Base-by-base conservation (phyloP, 169 alveolate genomes). In the Plasmodium gallinaceum region DNA sequence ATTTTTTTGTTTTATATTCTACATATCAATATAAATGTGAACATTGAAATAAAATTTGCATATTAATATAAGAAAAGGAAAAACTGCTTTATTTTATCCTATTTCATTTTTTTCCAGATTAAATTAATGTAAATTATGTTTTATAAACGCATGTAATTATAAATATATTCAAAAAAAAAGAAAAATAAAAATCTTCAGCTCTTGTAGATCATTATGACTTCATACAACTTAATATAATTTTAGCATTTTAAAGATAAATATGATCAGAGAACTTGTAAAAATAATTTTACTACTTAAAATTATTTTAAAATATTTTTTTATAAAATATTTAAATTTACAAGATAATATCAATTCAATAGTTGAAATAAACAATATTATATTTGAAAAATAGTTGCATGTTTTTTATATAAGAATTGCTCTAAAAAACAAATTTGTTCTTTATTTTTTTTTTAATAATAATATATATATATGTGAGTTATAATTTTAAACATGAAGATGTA, bases 371-470 rank as follows among this genome's bases (percentile, higher is more conserved):
- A 45, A 62, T 20, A 24, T 5, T 22, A 6, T 20, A 26, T 45
- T 26, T 24, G 18, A 62, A 7, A 62, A 48, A 51, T 42, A 22
- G 37, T 71, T 71, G 69, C 83, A 52, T 58, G 83, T 9, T 71
- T 26, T 22, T 48, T 70, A 24, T 18, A 18, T 48, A 22, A 1
- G 20, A 71, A 22, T 71, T 20, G 20, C 48, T 45, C 71, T 20
- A 14, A 57, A 32, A 32, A 32, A 32, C 39, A 32, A 32, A 32
- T 32, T 32, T 32, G 39, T 32, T 32, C 39, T 2, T 32, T 2
- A 32, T 32, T 32, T 32, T 32, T 32, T 32, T 32, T 2, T 32
- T 32, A 32, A 32, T 32, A 32, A 32, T 2, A 32, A 22, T 57
- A 57, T 7, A 57, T 16, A 16, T 57, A 14, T 57, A 18, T 48